Conservation (phyloP, 768 basidiomycete genomes). For the Crassisporium funariophilum region DNA sequence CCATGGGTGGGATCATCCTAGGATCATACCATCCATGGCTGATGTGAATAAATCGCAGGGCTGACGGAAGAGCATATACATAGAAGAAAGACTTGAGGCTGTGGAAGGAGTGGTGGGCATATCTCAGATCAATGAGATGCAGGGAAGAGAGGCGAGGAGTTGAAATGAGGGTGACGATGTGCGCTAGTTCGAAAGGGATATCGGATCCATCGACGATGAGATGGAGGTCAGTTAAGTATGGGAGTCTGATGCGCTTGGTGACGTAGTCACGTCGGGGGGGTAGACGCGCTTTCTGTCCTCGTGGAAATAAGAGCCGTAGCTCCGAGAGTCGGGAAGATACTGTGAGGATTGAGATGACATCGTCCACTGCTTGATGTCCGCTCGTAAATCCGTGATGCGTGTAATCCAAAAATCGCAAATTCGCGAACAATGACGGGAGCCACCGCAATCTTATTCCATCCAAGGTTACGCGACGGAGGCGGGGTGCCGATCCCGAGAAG, state of each 20-base stretch:
- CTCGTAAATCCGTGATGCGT: conserved; percentile 70
- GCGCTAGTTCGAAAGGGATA: conserved; percentile 61
- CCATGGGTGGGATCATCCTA: conserved; percentile 38
- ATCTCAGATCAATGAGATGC: conserved; percentile 46
- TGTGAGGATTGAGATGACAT: conserved; percentile 59
- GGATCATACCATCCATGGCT: conserved; percentile 52
- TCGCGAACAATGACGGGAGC: conserved; percentile 62
- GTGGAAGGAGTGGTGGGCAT: conserved; percentile 40
- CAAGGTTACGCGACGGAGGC: conserved; percentile 54
- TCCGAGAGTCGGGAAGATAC: conserved; percentile 55
- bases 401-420: conserved; percentile 67
- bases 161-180: conserved; percentile 51
- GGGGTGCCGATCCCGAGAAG: conserved; percentile 64
- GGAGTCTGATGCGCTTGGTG: conserved; percentile 41
- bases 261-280: conserved; percentile 28
- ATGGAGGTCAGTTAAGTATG: conserved; percentile 47
- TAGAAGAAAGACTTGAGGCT: conserved; percentile 50
- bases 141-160: conserved; percentile 51
- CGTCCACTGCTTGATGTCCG: conserved; percentile 56
- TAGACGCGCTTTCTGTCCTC: conserved; percentile 29
- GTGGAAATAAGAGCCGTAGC: conserved; percentile 57
- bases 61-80: conserved; percentile 41
- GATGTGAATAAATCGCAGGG: conserved; percentile 39
- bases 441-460: conserved; percentile 67
- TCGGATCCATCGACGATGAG: conserved; percentile 54